Base-by-base conservation (phyloP, 225 moss, liverwort and hornwort species). In the Physcomitrellopsis africana region DNA sequence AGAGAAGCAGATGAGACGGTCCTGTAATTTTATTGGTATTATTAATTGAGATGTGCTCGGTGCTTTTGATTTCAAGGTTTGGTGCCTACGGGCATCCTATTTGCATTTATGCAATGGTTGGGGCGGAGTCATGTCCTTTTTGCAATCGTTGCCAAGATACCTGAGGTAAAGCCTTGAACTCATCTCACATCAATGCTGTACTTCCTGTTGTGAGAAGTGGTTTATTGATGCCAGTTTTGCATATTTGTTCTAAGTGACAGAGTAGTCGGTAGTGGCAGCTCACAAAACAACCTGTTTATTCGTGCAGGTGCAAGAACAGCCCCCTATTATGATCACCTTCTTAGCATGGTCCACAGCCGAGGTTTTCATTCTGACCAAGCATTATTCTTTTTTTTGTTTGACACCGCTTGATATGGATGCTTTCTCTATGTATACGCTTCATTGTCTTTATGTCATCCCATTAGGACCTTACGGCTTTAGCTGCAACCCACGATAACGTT, bases 71-170 rank as follows among this genome's bases (percentile, higher is more conserved):
- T 53, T 72, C 85, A 83, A 93, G 95, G 95, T 69, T 74, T 95
- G 82, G 93, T 93, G 44, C 93, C 88, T 59, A 86, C 93, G 51
- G 78, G 86, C 60, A 77, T 83, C 37, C 70, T 87, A 22, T 92
- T 79, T 62, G 75, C 88, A 47, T 81, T 96, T 48, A 87, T 96
- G 91, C 95, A 96, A 80, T 96, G 95, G 95, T 81, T 86, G 60
- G 95, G 95, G 65, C 83, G 95, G 66, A 85, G 84, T 60, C 90
- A 96, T 80, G 90, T 96, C 27, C 77, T 93, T 19, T 60, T 93
- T 52, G 93, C 88, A 10, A 70, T 96, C 54, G 86, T 96, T 78
- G 89, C 81, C 63, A 78, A 81, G 32, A 69, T 96, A 65, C 82
- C 91, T 68, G 87, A 93, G 91, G 95, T 93, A 85, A 76, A 62